Conservation (phyloP, 345 rosid genomes). For the Capsella bursapastoris region DNA sequence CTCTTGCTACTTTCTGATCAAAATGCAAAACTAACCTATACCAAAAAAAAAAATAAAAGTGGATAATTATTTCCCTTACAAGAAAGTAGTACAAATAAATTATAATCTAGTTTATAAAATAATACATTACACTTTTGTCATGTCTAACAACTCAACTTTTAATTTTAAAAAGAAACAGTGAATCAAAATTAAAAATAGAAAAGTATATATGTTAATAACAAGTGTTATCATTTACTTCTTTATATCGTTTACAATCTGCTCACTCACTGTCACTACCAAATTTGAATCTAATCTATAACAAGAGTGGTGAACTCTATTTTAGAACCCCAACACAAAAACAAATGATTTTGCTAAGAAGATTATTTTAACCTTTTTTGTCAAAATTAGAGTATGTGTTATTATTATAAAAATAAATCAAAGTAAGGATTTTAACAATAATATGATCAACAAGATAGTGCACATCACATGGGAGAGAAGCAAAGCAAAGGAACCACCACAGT, state of each 20-base stretch:
- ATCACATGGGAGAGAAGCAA: conserved; percentile 24
- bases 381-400: too few relatives aligned
- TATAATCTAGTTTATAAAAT: background rate
- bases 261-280: too few relatives aligned
- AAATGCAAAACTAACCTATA: background rate
- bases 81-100: background rate
- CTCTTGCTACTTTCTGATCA: background rate
- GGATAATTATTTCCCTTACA: background rate
- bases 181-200: background rate
- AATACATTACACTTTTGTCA: too few relatives aligned
- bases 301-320: too few relatives aligned
- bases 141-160: too few relatives aligned
- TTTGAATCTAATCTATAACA: too few relatives aligned
- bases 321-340: too few relatives aligned
- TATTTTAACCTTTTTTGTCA: too few relatives aligned
- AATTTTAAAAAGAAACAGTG: background rate
- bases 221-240: background rate
- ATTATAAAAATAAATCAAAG: background rate
- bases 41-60: background rate
- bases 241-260: too few relatives aligned
- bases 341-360: too few relatives aligned
- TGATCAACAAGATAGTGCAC: conserved; percentile 22
- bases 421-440: conserved; percentile 14
- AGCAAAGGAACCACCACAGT: background rate
- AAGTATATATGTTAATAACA: too few relatives aligned